Percentiles rank a stretch among this genome's conserved stretches.
phyloP scores from a whole-genome alignment of 2,329 filamentous ascomycete genomes.

The Microdochium bolleyi region DNA sequence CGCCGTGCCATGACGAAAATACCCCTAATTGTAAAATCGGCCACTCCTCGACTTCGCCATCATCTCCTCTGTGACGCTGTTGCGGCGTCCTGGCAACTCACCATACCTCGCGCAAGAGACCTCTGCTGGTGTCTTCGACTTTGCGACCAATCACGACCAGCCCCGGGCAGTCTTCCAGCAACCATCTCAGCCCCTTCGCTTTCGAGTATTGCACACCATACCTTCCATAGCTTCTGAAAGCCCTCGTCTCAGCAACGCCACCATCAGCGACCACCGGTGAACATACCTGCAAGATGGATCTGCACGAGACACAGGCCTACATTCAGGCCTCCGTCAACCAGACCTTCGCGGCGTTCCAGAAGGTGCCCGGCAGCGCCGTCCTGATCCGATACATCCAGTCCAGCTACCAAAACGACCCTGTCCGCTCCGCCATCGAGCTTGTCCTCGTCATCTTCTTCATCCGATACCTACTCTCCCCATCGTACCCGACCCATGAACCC shows the following conservation, averaged over 20 bases:
- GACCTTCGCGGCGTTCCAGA: slow-evolving; percentile 65
- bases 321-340: slow-evolving; percentile 43
- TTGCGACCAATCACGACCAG: not conserved
- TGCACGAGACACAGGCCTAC: slow-evolving; percentile 51
- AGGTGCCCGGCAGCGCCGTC: slow-evolving; percentile 88
- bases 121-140: not conserved
- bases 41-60: not conserved
- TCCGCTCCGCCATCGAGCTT: slow-evolving; percentile 87
- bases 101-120: not conserved
- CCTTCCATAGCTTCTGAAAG: no score
- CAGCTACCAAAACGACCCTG: slow-evolving; percentile 94
- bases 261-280: no score
- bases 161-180: not conserved
- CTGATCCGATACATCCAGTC: slow-evolving; percentile 92
- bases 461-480: slow-evolving; percentile 82
- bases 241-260: not conserved
- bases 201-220: no score
- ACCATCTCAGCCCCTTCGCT: not conserved
- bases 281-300: slow-evolving; percentile 56
- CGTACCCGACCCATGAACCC: slow-evolving; percentile 84
- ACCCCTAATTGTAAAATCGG: not conserved
- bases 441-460: slow-evolving; percentile 94
- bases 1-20: not conserved
- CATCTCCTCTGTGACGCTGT: not conserved
- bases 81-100: not conserved